These are phyloP conservation scores for Rhodotorula kratochvilovae DNA, from an alignment of 768 basidiomycete genomes.

Conservation along the genomic window DNA sequence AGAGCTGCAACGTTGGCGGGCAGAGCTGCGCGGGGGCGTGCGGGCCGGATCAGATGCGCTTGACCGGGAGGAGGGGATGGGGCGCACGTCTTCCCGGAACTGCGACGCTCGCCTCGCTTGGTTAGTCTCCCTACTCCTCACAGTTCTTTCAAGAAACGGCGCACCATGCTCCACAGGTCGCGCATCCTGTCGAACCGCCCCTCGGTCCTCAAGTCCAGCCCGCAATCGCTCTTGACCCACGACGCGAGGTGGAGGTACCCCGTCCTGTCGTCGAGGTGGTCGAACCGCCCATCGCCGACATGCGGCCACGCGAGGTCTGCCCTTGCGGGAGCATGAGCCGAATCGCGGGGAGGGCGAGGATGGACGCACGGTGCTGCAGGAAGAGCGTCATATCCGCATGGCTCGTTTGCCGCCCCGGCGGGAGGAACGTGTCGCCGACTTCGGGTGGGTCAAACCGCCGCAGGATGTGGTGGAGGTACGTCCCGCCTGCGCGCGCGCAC, in stretches of 20 bases:
- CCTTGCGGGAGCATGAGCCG: too few species aligned
- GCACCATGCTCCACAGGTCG: constrained; percentile 44
- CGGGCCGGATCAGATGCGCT: background rate
- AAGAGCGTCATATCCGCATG: constrained; percentile 20
- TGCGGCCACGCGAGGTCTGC: constrained; percentile 13
- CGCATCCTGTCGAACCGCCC: constrained; percentile 42
- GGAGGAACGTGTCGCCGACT: background rate
- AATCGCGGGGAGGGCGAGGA: background rate
- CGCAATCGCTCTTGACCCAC: constrained; percentile 31
- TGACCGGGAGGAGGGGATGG: constrained; percentile 17
- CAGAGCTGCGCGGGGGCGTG: constrained; percentile 19
- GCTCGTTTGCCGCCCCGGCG: background rate
- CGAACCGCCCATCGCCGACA: constrained; percentile 5
- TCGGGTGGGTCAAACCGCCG: background rate
- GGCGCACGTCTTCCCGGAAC: constrained; percentile 44
- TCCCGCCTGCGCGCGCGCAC: background rate
- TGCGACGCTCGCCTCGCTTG: background rate
- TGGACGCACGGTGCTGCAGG: constrained; percentile 10
- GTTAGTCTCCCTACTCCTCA: too few species aligned
- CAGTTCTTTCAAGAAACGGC: background rate
- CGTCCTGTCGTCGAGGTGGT: constrained; percentile 7
- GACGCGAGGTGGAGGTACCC: constrained; percentile 8
- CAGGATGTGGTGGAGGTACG: constrained; percentile 21
- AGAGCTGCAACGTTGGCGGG: constrained; percentile 38
- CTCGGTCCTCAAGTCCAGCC: constrained; percentile 42